phyloP scores from a whole-genome alignment of 306 rosid species.

The Vigna angularis region DNA sequence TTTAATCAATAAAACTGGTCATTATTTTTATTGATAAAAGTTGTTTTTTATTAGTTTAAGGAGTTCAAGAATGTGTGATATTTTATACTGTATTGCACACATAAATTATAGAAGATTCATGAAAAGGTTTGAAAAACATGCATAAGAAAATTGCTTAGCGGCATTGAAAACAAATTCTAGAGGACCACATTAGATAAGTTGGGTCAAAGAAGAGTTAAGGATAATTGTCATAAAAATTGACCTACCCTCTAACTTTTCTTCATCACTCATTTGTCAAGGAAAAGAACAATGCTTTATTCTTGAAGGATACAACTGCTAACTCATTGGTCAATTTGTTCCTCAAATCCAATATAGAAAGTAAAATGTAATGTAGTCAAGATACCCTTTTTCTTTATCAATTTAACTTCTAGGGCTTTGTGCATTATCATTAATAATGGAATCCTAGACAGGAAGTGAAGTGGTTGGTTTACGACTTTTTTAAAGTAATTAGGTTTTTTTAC shows the following conservation, averaged over 20 bases:
- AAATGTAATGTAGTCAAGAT: slow-evolving; percentile 39
- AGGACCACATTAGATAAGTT: neutral
- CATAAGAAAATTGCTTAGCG: neutral
- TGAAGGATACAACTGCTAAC: slow-evolving; percentile 35
- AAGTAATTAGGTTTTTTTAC: too few species aligned
- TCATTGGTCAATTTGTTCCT: slow-evolving; percentile 45
- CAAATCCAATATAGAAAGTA: slow-evolving; percentile 39
- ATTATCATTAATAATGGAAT: slow-evolving; percentile 44
- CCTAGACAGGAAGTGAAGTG: slow-evolving; percentile 39
- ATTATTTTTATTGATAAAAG: neutral
- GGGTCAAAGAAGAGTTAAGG: slow-evolving; percentile 29
- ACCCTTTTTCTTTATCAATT: slow-evolving; percentile 36
- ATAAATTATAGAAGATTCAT: too few species aligned
- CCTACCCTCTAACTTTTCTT: slow-evolving; percentile 2
- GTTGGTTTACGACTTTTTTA: neutral
- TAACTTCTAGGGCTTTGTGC: slow-evolving; percentile 58
- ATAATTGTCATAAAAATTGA: slow-evolving; percentile 21
- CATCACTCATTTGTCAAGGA: slow-evolving; percentile 33
- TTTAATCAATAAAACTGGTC: neutral
- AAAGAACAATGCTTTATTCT: slow-evolving; percentile 33
- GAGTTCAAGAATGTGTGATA: neutral
- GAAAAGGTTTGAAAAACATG: neutral
- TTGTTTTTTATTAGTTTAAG: neutral
- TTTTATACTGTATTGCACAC: neutral
- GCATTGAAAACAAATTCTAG: neutral